Conservation (phyloP, 1,284 basidiomycete species). For the Cystobasidiaceae sp. region DNA sequence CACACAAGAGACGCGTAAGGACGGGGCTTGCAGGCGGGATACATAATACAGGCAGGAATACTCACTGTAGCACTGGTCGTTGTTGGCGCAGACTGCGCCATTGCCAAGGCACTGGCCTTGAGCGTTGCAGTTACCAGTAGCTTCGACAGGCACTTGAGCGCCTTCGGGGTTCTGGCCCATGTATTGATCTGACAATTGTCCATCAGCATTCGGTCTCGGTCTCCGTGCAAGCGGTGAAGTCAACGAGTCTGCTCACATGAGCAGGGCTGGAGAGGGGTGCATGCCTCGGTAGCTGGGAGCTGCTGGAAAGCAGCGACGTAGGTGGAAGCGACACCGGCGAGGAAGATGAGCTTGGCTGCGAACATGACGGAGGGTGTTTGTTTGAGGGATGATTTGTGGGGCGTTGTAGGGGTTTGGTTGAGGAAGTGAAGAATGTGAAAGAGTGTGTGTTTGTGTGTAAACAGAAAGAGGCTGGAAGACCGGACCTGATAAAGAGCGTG, state of each 20-base stretch:
- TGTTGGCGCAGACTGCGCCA: conserved; percentile 9
- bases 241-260: no score
- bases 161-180: background rate
- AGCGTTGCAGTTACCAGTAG: conserved; percentile 11
- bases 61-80: conserved; percentile 22
- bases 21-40: no score
- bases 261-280: conserved; percentile 13
- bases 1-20: no score
- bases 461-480: background rate
- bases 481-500: background rate
- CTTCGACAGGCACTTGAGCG: background rate
- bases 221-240: no score
- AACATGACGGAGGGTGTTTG: background rate
- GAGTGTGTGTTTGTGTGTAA: conserved; percentile 9
- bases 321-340: conserved; percentile 7
- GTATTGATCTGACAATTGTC: background rate
- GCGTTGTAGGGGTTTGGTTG: no score
- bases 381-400: background rate
- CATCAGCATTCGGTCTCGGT: background rate
- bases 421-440: conserved; percentile 1
- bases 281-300: background rate
- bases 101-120: conserved; percentile 7
- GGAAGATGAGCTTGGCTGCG: background rate
- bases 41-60: background rate
- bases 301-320: conserved; percentile 23